Conservation (phyloP, 2,329 filamentous ascomycete species). For the Sarocladium kiliense region DNA sequence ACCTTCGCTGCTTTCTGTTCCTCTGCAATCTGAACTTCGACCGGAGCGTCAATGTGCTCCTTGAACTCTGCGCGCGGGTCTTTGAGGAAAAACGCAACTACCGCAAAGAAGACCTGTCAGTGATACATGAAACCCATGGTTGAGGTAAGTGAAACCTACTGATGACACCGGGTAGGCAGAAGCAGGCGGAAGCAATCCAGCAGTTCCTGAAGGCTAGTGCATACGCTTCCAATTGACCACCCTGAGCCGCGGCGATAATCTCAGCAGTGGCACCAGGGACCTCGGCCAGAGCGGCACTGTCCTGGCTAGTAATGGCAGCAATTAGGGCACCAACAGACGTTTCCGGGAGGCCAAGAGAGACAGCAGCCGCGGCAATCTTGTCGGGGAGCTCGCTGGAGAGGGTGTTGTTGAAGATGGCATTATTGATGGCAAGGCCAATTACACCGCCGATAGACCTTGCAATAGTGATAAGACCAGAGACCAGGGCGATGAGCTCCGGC, state of each 20-base stretch:
- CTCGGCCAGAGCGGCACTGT: slow-evolving; percentile 19
- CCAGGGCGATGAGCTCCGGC: slow-evolving; percentile 28
- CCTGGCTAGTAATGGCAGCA: slow-evolving; percentile 17
- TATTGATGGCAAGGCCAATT: slow-evolving; percentile 30
- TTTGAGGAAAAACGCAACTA: too few species aligned
- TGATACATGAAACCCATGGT: too few species aligned
- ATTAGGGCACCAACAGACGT: slow-evolving; percentile 21
- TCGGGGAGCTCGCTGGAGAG: slow-evolving; percentile 18
- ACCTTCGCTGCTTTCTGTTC: too few species aligned
- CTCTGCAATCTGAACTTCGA: too few species aligned
- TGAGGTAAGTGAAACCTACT: too few species aligned
- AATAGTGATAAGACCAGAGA: slow-evolving; percentile 30
- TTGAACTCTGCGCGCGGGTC: too few species aligned
- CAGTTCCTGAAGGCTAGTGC: slow-evolving; percentile 23
- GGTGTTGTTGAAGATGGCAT: slow-evolving; percentile 24
- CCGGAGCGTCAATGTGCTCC: too few species aligned
- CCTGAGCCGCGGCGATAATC: slow-evolving; percentile 21
- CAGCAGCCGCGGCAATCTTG: slow-evolving; percentile 26
- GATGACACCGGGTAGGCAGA: neutral
- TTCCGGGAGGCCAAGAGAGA: slow-evolving; percentile 22
- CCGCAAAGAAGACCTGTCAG: too few species aligned
- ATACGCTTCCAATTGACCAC: slow-evolving; percentile 23
- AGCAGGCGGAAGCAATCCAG: slow-evolving; percentile 22
- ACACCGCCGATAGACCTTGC: slow-evolving; percentile 30
- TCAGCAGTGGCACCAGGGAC: slow-evolving; percentile 23